These are phyloP conservation scores for Diaporthe citriasiana DNA, from an alignment of 2,329 filamentous ascomycete genomes.

Conservation along the genomic window DNA sequence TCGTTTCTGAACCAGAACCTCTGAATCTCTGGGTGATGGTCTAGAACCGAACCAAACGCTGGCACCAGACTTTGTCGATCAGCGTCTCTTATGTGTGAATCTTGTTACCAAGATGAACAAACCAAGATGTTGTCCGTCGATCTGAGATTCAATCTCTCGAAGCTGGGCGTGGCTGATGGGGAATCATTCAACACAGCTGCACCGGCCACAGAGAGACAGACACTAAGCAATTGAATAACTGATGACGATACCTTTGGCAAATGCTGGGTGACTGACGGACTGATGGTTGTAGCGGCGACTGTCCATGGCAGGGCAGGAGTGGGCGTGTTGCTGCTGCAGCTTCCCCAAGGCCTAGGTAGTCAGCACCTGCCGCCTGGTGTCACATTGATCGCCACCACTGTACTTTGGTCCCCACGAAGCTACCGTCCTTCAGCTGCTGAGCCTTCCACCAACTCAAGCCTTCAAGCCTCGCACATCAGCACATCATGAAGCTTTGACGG, in stretches of 20 bases:
- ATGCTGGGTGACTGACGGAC: not conserved
- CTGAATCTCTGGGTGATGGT: not conserved
- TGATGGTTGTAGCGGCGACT: not conserved
- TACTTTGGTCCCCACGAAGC: not conserved
- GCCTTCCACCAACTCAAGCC: not conserved
- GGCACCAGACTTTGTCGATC: not conserved
- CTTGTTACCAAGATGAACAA: not conserved
- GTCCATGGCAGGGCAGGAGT: not conserved
- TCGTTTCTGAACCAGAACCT: slow-evolving; percentile 13
- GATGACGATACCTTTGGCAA: not conserved
- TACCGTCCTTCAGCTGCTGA: not conserved
- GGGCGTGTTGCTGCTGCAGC: not conserved
- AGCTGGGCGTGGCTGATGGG: not conserved
- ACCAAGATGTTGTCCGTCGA: slow-evolving; percentile 10
- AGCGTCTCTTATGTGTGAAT: not conserved
- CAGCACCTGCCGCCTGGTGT: slow-evolving; percentile 15
- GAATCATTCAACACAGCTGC: not conserved
- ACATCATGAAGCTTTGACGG: not conserved
- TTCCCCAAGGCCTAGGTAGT: not conserved
- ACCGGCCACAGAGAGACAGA: not conserved
- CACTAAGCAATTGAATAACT: not conserved
- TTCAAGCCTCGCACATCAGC: not conserved
- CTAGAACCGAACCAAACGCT: slow-evolving; percentile 12
- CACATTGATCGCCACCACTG: slow-evolving; percentile 3
- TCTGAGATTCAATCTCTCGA: not conserved